These are phyloP conservation scores for Leccinum rimulosum DNA, from an alignment of 768 basidiomycete species.

Conservation along the genomic window DNA sequence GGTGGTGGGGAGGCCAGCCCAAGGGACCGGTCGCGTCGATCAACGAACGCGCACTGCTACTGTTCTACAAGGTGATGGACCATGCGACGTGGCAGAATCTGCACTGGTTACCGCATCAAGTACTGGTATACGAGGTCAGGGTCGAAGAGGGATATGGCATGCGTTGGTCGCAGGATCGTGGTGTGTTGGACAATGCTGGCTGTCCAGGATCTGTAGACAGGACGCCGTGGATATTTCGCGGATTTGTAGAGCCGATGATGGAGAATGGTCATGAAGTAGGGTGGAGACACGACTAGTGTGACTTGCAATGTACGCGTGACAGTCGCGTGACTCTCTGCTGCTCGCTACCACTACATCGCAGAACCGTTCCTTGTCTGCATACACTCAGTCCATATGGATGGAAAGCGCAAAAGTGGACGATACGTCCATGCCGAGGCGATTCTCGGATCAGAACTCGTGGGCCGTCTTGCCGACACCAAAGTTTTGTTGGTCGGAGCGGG, in stretches of 20 bases:
- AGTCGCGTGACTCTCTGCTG: constrained; percentile 21
- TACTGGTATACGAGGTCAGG: constrained; percentile 61
- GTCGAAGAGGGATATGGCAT: constrained; percentile 63
- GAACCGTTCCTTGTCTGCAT: neutral
- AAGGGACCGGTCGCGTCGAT: constrained; percentile 51
- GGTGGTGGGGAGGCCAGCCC: constrained; percentile 59
- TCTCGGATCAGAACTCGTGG: constrained; percentile 70
- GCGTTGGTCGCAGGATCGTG: constrained; percentile 58
- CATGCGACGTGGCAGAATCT: constrained; percentile 59
- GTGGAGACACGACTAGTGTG: constrained; percentile 48
- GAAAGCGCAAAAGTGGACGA: constrained; percentile 31
- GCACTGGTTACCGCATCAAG: constrained; percentile 62
- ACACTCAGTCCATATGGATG: constrained; percentile 3
- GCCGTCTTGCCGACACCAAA: constrained; percentile 56
- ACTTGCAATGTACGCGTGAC: constrained; percentile 26
- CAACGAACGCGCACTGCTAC: constrained; percentile 47
- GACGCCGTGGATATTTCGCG: constrained; percentile 53
- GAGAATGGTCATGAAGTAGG: constrained; percentile 61
- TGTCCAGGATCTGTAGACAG: neutral
- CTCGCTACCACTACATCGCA: neutral
- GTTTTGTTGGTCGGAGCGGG: constrained; percentile 93
- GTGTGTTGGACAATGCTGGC: constrained; percentile 2
- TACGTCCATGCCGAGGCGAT: constrained; percentile 71
- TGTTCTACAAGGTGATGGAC: constrained; percentile 55
- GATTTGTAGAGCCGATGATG: constrained; percentile 69